Evolutionary conservation across 768 basidiomycete species (phyloP), one percentile per base, ranked within the genome.

Genomic region (Amanita rimosa): DNA sequence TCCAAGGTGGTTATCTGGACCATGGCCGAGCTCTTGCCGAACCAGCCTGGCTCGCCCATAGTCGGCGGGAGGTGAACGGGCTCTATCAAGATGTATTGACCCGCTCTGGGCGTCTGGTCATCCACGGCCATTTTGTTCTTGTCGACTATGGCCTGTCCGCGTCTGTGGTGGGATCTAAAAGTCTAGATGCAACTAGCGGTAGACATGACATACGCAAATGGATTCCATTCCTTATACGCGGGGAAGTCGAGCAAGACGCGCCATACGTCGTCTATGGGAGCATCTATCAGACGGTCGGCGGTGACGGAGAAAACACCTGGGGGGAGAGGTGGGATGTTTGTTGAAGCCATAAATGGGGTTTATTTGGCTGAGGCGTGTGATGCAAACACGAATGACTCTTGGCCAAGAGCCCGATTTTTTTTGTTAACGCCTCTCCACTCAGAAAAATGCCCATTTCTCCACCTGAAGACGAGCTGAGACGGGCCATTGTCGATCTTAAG

Each of bases 391-490:
- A 35, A 35, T 19, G 44, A 45, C 22, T n/a, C n/a, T n/a, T n/a
- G n/a, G n/a, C n/a, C n/a, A n/a, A n/a, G n/a, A 14, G n/a, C 45
- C 31, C 17, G 19, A 24, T 47, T 38, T 47, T 27, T 36, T 44
- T 24, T 24, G 22, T 19, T 1, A 31, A 26, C 3, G 13, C n/a
- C n/a, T n/a, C n/a, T n/a, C n/a, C n/a, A 34, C 3, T 19, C 27
- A 14, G n/a, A 21, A 45, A 21, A 45, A 57, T 57, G 52, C 56
- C 62, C 41, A 50, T 57, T 35, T 56, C 66, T n/a, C 85, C 85
- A 0, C 48, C 71, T 1, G 89, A 92, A 50, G 74, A 74, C 26
- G 79, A 78, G 34, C 76, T 93, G 41, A 75, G 69, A 36, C 31
- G 63, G 2, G 76, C 76, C 2, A 67, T 88, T 35, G 59, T 74